These are phyloP conservation scores for Oryza meyeriana DNA, from an alignment of 176 grass and related monocot genomes.

Conservation along the genomic window DNA sequence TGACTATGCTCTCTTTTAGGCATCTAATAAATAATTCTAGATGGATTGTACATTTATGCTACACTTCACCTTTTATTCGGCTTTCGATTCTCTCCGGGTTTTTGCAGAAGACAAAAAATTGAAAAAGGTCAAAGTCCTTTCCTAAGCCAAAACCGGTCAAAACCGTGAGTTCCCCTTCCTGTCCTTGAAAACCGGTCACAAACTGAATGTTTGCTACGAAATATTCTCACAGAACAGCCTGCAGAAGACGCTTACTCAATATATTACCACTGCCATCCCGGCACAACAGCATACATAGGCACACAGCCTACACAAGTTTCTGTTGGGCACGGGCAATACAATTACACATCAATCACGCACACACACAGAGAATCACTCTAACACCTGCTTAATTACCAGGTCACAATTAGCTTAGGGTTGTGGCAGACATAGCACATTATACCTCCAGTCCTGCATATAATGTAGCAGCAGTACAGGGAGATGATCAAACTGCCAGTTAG, in stretches of 20 bases:
- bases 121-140: not conserved
- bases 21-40: too few relatives aligned
- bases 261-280: constrained; percentile 27
- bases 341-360: constrained; percentile 14
- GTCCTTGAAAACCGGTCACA: not conserved
- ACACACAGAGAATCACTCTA: not conserved
- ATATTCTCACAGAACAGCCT: not conserved
- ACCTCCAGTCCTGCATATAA: not conserved
- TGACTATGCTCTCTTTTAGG: too few relatives aligned
- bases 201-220: not conserved
- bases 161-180: not conserved
- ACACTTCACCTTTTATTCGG: not conserved
- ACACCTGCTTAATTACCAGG: constrained; percentile 27
- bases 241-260: not conserved
- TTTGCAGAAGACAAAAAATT: not conserved
- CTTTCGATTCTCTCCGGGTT: too few relatives aligned
- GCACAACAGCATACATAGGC: constrained; percentile 19
- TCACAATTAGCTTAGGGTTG: constrained; percentile 34
- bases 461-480: not conserved
- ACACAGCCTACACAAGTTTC: not conserved
- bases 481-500: constrained; percentile 27
- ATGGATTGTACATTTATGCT: not conserved
- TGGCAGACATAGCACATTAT: constrained; percentile 17
- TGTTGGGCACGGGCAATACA: constrained; percentile 17
- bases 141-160: not conserved